These are phyloP conservation scores for Boletus pseudopeckii DNA, from an alignment of 768 basidiomycete species.

Conservation along the genomic window DNA sequence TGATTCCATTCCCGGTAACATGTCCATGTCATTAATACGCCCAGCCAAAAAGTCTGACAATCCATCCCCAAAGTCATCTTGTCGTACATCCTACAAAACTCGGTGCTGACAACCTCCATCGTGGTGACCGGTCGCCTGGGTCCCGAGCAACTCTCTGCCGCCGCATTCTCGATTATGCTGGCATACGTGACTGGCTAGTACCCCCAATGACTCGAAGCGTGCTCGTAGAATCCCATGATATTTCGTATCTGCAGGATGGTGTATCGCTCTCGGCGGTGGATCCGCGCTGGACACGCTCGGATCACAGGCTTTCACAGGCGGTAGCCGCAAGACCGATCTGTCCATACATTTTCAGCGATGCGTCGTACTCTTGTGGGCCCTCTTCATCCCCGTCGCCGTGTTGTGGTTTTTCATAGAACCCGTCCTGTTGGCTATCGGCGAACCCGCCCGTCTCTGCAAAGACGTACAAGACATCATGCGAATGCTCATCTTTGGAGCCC, in stretches of 20 bases:
- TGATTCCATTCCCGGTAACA: conserved; percentile 56
- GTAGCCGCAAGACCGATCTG: conserved; percentile 55
- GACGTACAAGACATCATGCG: conserved; percentile 67
- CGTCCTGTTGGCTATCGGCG: conserved; percentile 59
- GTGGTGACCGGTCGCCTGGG: conserved; percentile 65
- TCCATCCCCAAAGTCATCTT: conserved; percentile 47
- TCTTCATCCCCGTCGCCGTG: conserved; percentile 59
- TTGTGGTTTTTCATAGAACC: conserved; percentile 66
- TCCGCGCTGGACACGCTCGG: conserved; percentile 76
- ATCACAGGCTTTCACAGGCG: conserved; percentile 73
- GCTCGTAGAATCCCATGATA: conserved; percentile 51
- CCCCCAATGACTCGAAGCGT: conserved; percentile 18
- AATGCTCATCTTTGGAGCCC: conserved; percentile 59
- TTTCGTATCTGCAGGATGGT: conserved; percentile 55
- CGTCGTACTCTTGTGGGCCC: conserved; percentile 56
- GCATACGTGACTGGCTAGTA: conserved; percentile 77
- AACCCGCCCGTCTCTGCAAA: conserved; percentile 51
- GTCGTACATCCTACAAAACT: conserved; percentile 72
- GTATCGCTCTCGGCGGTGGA: conserved; percentile 73
- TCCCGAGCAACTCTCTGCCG: conserved; percentile 63
- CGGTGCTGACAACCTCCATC: conserved; percentile 64
- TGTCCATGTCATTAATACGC: too few relatives aligned
- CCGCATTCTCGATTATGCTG: conserved; percentile 74
- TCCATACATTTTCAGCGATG: conserved; percentile 73
- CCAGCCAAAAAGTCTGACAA: background rate